Evolutionary conservation across 371 early-diverging fungal genomes (phyloP).

Genomic region (Mucor sp.): DNA sequence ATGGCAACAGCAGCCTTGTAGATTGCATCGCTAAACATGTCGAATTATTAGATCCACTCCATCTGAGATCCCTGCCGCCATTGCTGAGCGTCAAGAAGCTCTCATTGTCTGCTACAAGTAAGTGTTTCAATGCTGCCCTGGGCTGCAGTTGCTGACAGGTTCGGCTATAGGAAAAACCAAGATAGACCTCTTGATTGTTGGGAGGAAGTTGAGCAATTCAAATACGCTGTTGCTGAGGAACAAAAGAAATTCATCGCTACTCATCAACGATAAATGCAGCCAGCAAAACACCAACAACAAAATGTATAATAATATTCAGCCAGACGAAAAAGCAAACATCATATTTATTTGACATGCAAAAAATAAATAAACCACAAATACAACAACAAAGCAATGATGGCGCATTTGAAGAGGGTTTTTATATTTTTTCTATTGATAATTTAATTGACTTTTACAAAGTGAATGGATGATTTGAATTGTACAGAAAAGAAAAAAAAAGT

Average conservation of each 20-base stretch:
- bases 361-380: neutral
- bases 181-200: constrained; percentile 68
- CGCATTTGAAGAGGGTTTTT: neutral
- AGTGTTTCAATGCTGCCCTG: neutral
- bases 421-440: neutral
- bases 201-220: constrained; percentile 69
- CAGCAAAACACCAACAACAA: neutral
- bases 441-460: neutral
- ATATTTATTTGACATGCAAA: neutral
- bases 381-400: neutral
- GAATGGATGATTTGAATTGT: neutral
- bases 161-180: constrained; percentile 42
- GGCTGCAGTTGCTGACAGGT: neutral
- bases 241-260: constrained; percentile 56
- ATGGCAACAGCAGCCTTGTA: neutral
- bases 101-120: constrained; percentile 55
- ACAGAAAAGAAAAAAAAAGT: neutral
- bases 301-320: neutral
- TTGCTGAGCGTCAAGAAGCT: constrained; percentile 47
- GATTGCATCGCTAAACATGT: neutral
- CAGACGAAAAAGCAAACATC: neutral
- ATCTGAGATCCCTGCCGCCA: constrained; percentile 40
- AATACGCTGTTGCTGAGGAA: constrained; percentile 53
- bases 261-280: constrained; percentile 31
- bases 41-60: constrained; percentile 38